Evolutionary conservation across 2,329 filamentous ascomycete species (phyloP), one percentile per base, ranked within the genome.

Genomic region (Chrysosporium keratinophilum): DNA sequence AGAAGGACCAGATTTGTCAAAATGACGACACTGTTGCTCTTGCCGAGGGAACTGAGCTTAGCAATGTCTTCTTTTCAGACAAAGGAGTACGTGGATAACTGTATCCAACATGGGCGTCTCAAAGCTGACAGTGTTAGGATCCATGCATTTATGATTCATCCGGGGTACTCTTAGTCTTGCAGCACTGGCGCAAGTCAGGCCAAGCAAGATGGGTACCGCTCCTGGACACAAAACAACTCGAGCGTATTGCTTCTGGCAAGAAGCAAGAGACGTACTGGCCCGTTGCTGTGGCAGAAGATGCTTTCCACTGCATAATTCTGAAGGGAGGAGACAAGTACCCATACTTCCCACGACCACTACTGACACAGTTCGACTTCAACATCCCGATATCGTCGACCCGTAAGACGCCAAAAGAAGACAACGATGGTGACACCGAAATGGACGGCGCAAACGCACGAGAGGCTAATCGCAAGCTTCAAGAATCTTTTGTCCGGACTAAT

Each of bases 291-390:
- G 88, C 91, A 1, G 83, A 90, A 62, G 79, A 86, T 64, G 91
- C 86, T 64, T 98, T 98, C 70, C 91, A 97, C 76, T 98, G 94
- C 73, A 96, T 98, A 71, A 97, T 98, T 63, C 83, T 98, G 65
- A 98, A 98, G 72, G 93, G 93, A 58, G 87, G 86, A 35, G 93
- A 98, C 66, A 81, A 85, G 65, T 88, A 96, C 65, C 90, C 91
- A 0, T 96, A 93, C 73, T 97, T 91, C 72, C 93, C 88, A 10
- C 83, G 87, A 9, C 90, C 88, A 1, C 75, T 96, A 37, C 83
- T 98, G 35, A 90, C 85, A 41, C 93, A 98, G 67, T 98, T 98
- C 65, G 87, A 89, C 47, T 95, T 98, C 67, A 82, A 84, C 42
- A 80, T 98, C 15, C 93, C 94, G 0, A 74, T 96, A 34, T 80